Base-by-base conservation (phyloP, 208 protist genomes). In the Leishmania martiniquensis region DNA sequence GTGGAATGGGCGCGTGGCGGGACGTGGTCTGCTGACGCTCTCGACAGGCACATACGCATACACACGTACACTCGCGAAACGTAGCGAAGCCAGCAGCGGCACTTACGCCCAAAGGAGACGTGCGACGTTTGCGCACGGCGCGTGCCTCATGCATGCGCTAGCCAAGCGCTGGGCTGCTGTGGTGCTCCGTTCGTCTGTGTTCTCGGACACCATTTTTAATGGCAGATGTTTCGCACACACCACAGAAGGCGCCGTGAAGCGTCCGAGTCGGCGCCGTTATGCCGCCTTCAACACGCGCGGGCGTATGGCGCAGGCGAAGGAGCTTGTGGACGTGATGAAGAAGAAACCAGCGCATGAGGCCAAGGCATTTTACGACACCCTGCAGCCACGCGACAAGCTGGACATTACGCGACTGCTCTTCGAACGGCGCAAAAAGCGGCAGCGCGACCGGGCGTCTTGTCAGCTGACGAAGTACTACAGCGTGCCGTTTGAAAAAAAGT, bases 301-400 rank as follows among this genome's bases (percentile, higher is more conserved):
- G 15, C 81, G 91, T 37, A 86, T 82, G 2, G 77, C 81, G 22
- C 82, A 85, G 59, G 83, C 89, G 5, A 83, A 87, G 68, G 78
- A 89, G 39, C 77, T 94, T 32, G 80, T 97, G 63, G 55, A 59
- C 29, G n/a, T 62, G 12, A 81, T 97, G 55, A 93, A 91, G 57
- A 57, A 45, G 6, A 86, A 83, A 63, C 47, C 84, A 20, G 78
- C 72, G 63, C 67, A 55, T 0, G 81, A 87, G 32, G 81, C 83
- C 0, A 78, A 86, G 72, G 72, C 65, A 20, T 83, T 84, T 39
- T 95, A 89, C 72, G 82, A 86, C 12, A 62, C 34, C 10, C 80
- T 97, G 65, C 86, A 85, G 25, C 90, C 91, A 37, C 87, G 90
- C 39, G 90, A 93, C 63, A 87, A 86, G 76, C 71, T 95, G 29